Evolutionary conservation across 164 flowering plant genomes (phyloP), one percentile per base, ranked within the genome.

Genomic region (Vitis amurensis): DNA sequence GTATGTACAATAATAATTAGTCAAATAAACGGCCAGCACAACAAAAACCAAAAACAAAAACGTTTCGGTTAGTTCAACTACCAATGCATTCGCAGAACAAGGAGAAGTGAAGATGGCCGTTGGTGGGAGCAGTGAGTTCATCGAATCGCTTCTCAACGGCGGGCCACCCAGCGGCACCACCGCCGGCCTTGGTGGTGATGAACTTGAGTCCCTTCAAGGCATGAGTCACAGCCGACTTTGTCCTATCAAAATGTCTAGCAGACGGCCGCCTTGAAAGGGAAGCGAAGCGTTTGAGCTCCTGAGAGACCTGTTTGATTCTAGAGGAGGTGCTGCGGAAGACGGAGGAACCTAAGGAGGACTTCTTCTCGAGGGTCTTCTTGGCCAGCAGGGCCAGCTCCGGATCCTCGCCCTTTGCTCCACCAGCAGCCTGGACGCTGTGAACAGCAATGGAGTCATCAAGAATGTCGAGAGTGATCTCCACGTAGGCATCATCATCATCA

Each of bases 181-280:
- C 88, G 23, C 84, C 94, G 2, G 84, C 80, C 70, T 88, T 86
- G 76, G 83, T 73, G 71, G 87, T 78, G 60, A 95, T 89, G 80
- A 95, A 95, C 86, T 91, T 88, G 68, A 95, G 89, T 11, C 99
- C 94, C 53, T 78, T 81, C 65, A 95, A 72, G n/a, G 98, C 99
- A 11, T 84, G 89, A n/a, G 88, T 82, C 3, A 94, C 92, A 1
- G 88, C 97, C 0, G 99, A 91, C 61, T 87, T 90, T 14, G 71
- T 86, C 64, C 98, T 68, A 57, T 93, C 98, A 61, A 83, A 74
- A 9, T 80, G 75, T 12, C 71, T 55, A 0, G 56, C 58, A 8
- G 82, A 12, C 0, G 84, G 69, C n/a, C 81, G 66, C 16, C 68
- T 73, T 9, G 80, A 73, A 6, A 76, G 29, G 9, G 90, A 82